Evolutionary conservation across 352 stramenopile species (phyloP), one percentile per base, ranked within the genome.

Genomic region (Thraustochytrium sp.): DNA sequence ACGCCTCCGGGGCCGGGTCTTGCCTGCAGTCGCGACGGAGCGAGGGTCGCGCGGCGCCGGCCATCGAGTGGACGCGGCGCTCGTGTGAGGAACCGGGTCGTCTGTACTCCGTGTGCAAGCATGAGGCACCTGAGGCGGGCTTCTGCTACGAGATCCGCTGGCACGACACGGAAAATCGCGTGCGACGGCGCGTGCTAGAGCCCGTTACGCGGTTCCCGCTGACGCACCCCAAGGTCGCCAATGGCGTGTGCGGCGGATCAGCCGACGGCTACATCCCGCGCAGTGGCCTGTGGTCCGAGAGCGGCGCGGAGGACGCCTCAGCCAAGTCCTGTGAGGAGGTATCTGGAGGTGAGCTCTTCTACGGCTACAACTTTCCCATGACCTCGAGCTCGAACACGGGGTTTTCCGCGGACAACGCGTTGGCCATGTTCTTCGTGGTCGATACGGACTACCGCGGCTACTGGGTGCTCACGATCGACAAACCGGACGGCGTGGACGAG

Each of bases 71-170:
- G 36, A 49, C 8, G 8, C 26, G 46, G 40, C 9, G 4, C 26
- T 1, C 36, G 4, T 49, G 59, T 31, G 36, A 44, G 9, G n/a
- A n/a, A n/a, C 59, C 42, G 26, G 34, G 8, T 3, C 8, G 2
- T 44, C 8, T 29, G 40, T 72, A 72, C 59, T 72, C 68, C 1
- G 68, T 80, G 44, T 80, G 68, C 51, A 23, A 62, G 48, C 68
- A 80, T 26, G 37, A 3, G 11, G 26, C 68, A 23, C 68, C 68
- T 13, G 42, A 76, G 23, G 4, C 76, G 18, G 68, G 68, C 5
- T 80, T 80, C 23, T 80, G 68, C 42, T 80, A 80, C 38, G 68
- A 80, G 38, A 38, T 80, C 36, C 68, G 68, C 18, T 80, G 68
- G 68, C 48, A 40, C 18, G 68, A 80, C 51, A 11, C 37, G 2